These are phyloP conservation scores for Aspergillus cejpii DNA, from an alignment of 2,329 filamentous ascomycete genomes.

Conservation along the genomic window DNA sequence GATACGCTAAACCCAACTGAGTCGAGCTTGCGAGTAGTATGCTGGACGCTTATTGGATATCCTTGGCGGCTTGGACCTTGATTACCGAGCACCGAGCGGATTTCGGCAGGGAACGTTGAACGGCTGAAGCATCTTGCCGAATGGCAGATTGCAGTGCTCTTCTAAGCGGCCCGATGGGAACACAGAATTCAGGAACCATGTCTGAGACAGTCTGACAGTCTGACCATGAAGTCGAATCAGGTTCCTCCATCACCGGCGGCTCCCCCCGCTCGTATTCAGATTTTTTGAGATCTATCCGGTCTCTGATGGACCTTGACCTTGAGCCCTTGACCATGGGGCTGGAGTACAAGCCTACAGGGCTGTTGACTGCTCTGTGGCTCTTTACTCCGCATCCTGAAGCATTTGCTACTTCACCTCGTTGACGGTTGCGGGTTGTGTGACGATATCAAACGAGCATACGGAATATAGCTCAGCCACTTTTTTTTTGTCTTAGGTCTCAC, in stretches of 20 bases:
- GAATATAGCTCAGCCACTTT: slow-evolving; percentile 4
- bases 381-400: background rate
- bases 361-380: background rate
- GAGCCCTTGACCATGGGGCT: too few species aligned
- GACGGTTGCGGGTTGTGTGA: background rate
- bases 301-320: too few species aligned
- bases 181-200: background rate
- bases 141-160: background rate
- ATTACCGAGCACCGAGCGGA: background rate
- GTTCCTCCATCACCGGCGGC: background rate
- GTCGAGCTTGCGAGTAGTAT: slow-evolving; percentile 23
- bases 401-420: background rate
- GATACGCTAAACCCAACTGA: slow-evolving; percentile 22
- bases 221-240: background rate
- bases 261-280: background rate
- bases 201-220: background rate
- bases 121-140: background rate
- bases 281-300: background rate
- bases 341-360: too few species aligned
- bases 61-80: too few species aligned
- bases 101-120: background rate
- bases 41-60: slow-evolving; percentile 1
- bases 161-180: background rate
- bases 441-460: background rate
- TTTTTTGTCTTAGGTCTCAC: background rate